Base-by-base conservation (phyloP, 306 rosid species). In the Morella rubra region DNA sequence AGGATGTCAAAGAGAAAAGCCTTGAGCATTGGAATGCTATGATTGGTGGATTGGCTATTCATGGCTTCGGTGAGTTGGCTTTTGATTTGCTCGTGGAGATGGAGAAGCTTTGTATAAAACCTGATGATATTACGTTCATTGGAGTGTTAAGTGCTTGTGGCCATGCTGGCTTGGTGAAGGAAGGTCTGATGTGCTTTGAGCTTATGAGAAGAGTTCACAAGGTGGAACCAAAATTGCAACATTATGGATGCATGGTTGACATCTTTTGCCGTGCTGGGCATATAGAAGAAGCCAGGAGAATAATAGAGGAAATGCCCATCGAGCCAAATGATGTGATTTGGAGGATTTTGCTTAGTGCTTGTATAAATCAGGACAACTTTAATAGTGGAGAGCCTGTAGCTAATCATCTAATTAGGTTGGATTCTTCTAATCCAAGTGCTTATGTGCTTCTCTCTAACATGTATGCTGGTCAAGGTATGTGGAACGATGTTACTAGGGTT, bases 21-120 rank as follows among this genome's bases (percentile, higher is more conserved):
- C 84, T 92, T 44, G 96, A 92, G 87, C 96, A 92, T 69, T 92
- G 96, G 93, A 90, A 90, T 72, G 96, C 93, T 62, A 71, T 90
- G 85, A 90, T 92, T 11, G 88, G 90, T 8, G 93, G 97, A 46
- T 77, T 85, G 59, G 91, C 96, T 13, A 79, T 86, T 74, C 89
- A 90, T n/a, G 91, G 97, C 44, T 76, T 82, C 79, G 90, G 97
- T 6, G 82, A 81, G 71, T 79, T 76, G 83, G 89, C 96, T 64
- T 84, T 92, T 8, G 64, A 44, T 53, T 73, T 90, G 88, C 85
- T 92, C 68, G 18, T 84, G 85, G 83, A 92, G 73, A 90, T 92
- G 93, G 82, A 80, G 68, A 88, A 84, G 67, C 55, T 77, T 83
- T 85, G 79, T 13, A 75, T 88, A 20, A 80, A 62, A 64, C 90